phyloP scores from a whole-genome alignment of 768 basidiomycete species.

The Tubosaeta sp. region DNA sequence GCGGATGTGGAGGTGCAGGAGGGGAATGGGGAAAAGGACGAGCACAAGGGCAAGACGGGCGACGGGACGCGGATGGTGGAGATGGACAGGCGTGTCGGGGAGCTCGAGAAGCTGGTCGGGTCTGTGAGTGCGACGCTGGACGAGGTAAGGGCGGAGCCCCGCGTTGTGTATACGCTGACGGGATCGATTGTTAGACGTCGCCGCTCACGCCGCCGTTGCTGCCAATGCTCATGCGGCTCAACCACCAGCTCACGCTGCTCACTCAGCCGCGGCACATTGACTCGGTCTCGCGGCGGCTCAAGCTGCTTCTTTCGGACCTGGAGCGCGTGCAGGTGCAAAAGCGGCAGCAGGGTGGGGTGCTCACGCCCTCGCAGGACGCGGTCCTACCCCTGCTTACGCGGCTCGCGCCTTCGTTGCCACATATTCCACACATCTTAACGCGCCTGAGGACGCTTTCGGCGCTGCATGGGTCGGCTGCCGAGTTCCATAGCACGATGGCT shows the following conservation, averaged over 20 bases:
- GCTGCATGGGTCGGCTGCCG: conserved; percentile 76
- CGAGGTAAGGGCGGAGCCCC: conserved; percentile 50
- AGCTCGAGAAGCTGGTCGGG: conserved; percentile 80
- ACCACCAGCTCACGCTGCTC: conserved; percentile 79
- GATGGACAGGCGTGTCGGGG: conserved; percentile 79
- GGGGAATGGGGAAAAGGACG: background rate
- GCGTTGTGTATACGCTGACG: conserved; percentile 4
- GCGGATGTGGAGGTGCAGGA: background rate
- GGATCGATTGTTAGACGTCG: conserved; percentile 45
- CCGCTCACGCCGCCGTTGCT: conserved; percentile 79
- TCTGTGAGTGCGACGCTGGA: conserved; percentile 75
- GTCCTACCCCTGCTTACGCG: conserved; percentile 66
- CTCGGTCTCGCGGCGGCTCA: conserved; percentile 89
- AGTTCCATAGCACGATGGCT: conserved; percentile 66
- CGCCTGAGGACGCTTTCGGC: conserved; percentile 80
- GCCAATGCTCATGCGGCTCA: conserved; percentile 75
- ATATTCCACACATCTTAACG: conserved; percentile 86
- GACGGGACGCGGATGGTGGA: conserved; percentile 56
- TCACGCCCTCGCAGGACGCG: conserved; percentile 48
- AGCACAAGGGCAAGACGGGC: conserved; percentile 9
- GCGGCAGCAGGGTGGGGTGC: conserved; percentile 18
- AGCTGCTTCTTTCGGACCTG: conserved; percentile 87
- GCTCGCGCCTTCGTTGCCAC: conserved; percentile 68
- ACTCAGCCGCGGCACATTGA: conserved; percentile 96
- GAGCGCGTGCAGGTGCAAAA: conserved; percentile 55